These are phyloP conservation scores for Stellera chamaejasme DNA, from an alignment of 345 rosid genomes.

Conservation along the genomic window DNA sequence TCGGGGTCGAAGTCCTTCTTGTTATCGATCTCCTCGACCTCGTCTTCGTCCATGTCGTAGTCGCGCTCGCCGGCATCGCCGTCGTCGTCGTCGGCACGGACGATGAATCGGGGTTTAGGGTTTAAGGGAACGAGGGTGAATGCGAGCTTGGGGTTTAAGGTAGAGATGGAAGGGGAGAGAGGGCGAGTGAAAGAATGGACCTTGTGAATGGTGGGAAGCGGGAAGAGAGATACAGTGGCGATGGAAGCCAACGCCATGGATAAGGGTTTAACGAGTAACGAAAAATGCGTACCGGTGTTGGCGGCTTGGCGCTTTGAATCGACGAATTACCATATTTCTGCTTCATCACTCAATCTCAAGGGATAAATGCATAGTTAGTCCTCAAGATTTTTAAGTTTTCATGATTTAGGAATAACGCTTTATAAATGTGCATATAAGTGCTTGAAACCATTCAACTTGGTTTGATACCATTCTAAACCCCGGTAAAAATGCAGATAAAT, in stretches of 20 bases:
- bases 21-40: constrained; percentile 80
- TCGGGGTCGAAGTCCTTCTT: constrained; percentile 88
- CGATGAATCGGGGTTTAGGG: constrained; percentile 31
- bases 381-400: too few relatives aligned
- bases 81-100: constrained; percentile 66
- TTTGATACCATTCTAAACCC: too few relatives aligned
- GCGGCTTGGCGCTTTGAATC: too few relatives aligned
- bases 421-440: too few relatives aligned
- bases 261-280: constrained; percentile 4
- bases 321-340: too few relatives aligned
- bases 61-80: constrained; percentile 56
- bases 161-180: constrained; percentile 1
- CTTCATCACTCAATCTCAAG: too few relatives aligned
- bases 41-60: constrained; percentile 81
- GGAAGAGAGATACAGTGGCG: constrained; percentile 24
- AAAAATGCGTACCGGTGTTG: not conserved
- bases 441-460: too few relatives aligned
- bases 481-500: too few relatives aligned
- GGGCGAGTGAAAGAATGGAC: constrained; percentile 9
- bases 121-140: constrained; percentile 16
- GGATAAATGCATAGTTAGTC: too few relatives aligned
- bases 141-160: constrained; percentile 14
- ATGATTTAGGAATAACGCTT: too few relatives aligned
- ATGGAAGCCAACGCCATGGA: constrained; percentile 19
- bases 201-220: constrained; percentile 21